Conservation (phyloP, 148 eudicot genomes). For the Amaranthus hypochondriacus region DNA sequence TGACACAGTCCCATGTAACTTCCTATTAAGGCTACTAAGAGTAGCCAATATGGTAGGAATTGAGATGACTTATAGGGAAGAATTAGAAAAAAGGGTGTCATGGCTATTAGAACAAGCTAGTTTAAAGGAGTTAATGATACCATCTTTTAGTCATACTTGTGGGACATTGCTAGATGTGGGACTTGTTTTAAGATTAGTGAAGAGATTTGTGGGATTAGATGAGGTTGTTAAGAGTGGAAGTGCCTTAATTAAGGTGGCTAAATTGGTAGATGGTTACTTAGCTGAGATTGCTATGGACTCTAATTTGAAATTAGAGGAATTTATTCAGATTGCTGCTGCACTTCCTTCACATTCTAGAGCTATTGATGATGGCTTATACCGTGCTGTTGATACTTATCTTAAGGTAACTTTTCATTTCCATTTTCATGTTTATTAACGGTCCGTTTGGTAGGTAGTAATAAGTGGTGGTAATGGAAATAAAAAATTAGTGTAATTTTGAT, state of each 20-base stretch:
- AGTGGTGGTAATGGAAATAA: too few relatives aligned
- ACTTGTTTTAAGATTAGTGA: constrained; percentile 53
- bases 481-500: too few relatives aligned
- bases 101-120: constrained; percentile 71
- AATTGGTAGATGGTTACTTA: constrained; percentile 65
- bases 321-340: constrained; percentile 58
- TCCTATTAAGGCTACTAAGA: constrained; percentile 60
- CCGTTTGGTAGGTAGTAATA: too few relatives aligned
- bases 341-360: constrained; percentile 69
- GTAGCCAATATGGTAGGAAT: constrained; percentile 48
- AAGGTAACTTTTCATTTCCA: constrained; percentile 40
- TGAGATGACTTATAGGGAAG: constrained; percentile 34
- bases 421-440: neutral
- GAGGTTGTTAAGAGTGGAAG: constrained; percentile 44
- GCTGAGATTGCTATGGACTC: constrained; percentile 73
- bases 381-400: constrained; percentile 79
- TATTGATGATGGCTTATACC: constrained; percentile 65
- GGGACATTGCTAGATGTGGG: constrained; percentile 66
- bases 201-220: constrained; percentile 46
- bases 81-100: constrained; percentile 55
- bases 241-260: constrained; percentile 60
- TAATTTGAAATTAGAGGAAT: constrained; percentile 44
- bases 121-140: constrained; percentile 69
- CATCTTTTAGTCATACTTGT: constrained; percentile 66
- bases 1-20: constrained; percentile 68